Base-by-base conservation (phyloP, 768 basidiomycete genomes). In the Mycena olivaceomarginata region DNA sequence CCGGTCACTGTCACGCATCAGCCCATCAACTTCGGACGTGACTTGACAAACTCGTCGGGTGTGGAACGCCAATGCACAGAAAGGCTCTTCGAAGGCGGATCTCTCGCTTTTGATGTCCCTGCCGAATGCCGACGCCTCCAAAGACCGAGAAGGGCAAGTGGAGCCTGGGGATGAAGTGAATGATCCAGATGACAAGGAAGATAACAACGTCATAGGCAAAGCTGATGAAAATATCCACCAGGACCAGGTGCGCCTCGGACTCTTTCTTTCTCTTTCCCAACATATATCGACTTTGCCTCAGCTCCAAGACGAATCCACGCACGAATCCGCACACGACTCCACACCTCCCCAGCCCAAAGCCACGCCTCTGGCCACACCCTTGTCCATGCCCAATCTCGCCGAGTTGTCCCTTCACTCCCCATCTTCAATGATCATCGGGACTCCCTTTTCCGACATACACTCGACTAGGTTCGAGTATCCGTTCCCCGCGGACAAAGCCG, bases 391-490 rank as follows among this genome's bases (percentile, higher is more conserved):
- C n/a, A 73, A 77, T 43, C 71, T 81, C 67, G 70, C 74, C 39
- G 77, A 77, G 16, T 16, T 81, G 4, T 46, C 73, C 12, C 76
- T 79, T 20, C 72, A 79, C 40, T 79, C 75, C 25, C 76, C 78
- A 13, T 77, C 76, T 12, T 74, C 75, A 18, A 57, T 73, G 60
- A 78, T 81, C 25, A 73, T 80, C 5, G 76, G 78, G 57, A 76
- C 80, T 16, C 73, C 78, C 31, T 77, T 81, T 40, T 72, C 72
- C 46, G 72, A 75, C n/a, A 37, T 45, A 15, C 65, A 79, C 31
- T 67, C 77, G 1, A 65, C 79, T 20, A 71, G 78, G 12, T 79
- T 79, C n/a, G 78, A 79, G 25, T 79, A 79, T 59, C 78, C 78
- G 18, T 79, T 79, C 56, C 74, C 74, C 2, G 56, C 22, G 31